These are phyloP conservation scores for Neoscytalidium dimidiatum DNA, from an alignment of 2,329 filamentous ascomycete genomes.

Conservation along the genomic window DNA sequence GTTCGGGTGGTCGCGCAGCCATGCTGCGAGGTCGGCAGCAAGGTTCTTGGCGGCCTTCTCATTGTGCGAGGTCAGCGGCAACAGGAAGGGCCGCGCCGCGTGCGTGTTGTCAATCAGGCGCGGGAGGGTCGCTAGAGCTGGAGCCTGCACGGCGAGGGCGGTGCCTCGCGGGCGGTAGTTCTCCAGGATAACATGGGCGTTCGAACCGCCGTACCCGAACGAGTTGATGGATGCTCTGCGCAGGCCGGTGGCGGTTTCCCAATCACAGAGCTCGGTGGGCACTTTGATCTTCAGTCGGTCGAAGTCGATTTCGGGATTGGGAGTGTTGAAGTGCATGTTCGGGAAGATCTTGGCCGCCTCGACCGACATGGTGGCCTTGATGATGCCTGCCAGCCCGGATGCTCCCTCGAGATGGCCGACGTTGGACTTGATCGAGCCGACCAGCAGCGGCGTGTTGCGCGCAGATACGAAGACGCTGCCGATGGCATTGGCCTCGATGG, in stretches of 20 bases:
- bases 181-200: constrained; percentile 32
- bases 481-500: constrained; percentile 27
- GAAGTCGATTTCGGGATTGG: constrained; percentile 21
- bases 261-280: constrained; percentile 18
- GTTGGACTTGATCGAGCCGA: constrained; percentile 30
- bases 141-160: too few relatives aligned
- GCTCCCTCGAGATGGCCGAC: constrained; percentile 35
- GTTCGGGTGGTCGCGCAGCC: not conserved
- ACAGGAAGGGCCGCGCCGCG: not conserved
- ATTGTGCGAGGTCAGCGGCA: constrained; percentile 18
- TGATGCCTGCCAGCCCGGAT: constrained; percentile 27
- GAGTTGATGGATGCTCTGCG: constrained; percentile 26
- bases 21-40: not conserved
- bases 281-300: constrained; percentile 21
- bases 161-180: constrained; percentile 11
- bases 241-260: constrained; percentile 11
- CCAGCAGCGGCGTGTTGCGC: constrained; percentile 44
- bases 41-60: constrained; percentile 18
- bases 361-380: constrained; percentile 32
- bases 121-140: too few relatives aligned
- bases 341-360: constrained; percentile 25
- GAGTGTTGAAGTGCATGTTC: constrained; percentile 25
- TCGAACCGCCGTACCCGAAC: constrained; percentile 30
- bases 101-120: too few relatives aligned
- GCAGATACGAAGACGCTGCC: constrained; percentile 48